These are phyloP conservation scores for Meira nashicola DNA, from an alignment of 1,284 basidiomycete genomes.

Conservation along the genomic window DNA sequence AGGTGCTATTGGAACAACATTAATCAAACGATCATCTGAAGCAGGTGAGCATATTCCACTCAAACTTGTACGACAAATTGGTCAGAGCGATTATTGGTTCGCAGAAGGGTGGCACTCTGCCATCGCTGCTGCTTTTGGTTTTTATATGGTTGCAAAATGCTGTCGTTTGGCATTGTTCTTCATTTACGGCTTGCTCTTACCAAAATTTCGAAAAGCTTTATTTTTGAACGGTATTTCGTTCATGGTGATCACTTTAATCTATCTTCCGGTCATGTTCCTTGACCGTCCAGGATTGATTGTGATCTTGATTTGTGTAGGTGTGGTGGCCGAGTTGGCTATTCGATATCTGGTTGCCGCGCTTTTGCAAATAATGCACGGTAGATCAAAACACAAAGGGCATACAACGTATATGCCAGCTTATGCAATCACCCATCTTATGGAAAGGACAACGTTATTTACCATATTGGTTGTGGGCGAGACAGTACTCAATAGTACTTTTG, in stretches of 20 bases:
- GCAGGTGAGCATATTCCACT: background rate
- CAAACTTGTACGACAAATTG: slow-evolving; percentile 19
- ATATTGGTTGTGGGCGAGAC: slow-evolving; percentile 36
- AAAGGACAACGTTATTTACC: slow-evolving; percentile 32
- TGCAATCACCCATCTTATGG: slow-evolving; percentile 8
- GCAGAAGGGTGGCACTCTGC: slow-evolving; percentile 27
- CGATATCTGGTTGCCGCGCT: slow-evolving; percentile 28
- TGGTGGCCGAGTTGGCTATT: slow-evolving; percentile 30
- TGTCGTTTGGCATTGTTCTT: slow-evolving; percentile 30
- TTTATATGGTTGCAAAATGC: slow-evolving; percentile 42
- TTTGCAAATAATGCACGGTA: slow-evolving; percentile 29
- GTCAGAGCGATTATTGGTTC: slow-evolving; percentile 31
- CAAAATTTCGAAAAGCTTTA: slow-evolving; percentile 43
- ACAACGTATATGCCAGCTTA: slow-evolving; percentile 31
- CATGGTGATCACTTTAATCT: slow-evolving; percentile 30
- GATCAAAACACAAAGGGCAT: slow-evolving; percentile 23
- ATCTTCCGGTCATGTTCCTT: slow-evolving; percentile 35
- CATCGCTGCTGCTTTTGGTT: slow-evolving; percentile 34
- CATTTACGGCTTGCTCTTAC: slow-evolving; percentile 41
- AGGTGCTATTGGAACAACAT: background rate
- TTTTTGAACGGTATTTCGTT: slow-evolving; percentile 33
- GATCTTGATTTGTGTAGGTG: slow-evolving; percentile 29
- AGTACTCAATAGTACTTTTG: slow-evolving; percentile 16
- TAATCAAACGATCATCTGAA: background rate
- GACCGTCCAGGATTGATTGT: slow-evolving; percentile 24